Percentiles rank a stretch among this genome's conserved stretches.
Conservation (phyloP, 108 stramenopile species). For the Schizochytrium sp. region DNA sequence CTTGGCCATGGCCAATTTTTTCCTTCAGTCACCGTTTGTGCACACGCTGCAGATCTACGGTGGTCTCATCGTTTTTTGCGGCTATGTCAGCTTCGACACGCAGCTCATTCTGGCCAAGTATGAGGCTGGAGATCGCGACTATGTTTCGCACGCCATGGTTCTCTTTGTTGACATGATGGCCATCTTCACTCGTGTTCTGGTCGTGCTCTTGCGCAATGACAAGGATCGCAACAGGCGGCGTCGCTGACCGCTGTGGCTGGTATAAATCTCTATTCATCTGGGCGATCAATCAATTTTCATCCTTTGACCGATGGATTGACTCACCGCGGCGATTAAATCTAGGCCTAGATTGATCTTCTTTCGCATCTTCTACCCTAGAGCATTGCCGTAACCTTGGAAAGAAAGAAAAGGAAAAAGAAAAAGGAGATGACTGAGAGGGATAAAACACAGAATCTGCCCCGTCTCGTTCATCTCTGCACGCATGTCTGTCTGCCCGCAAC, state of each 20-base stretch:
- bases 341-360: too few species aligned
- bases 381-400: too few species aligned
- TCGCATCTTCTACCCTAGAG: too few species aligned
- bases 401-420: too few species aligned
- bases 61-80: constrained; percentile 38
- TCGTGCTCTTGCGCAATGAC: constrained; percentile 36
- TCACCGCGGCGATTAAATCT: too few species aligned
- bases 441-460: too few species aligned
- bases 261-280: too few species aligned
- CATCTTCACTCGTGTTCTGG: constrained; percentile 42
- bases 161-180: constrained; percentile 41
- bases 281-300: too few species aligned
- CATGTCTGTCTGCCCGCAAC: too few species aligned
- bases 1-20: background rate
- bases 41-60: constrained; percentile 31
- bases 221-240: constrained; percentile 1
- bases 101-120: constrained; percentile 41
- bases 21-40: constrained; percentile 24
- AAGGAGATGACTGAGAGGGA: too few species aligned
- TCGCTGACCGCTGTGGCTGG: background rate
- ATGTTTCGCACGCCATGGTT: constrained; percentile 29
- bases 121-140: constrained; percentile 21
- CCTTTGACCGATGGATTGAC: too few species aligned
- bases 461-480: too few species aligned
- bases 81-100: constrained; percentile 44